phyloP scores from a whole-genome alignment of 2,329 filamentous ascomycete genomes.

The Exophiala phaeomuriformis region DNA sequence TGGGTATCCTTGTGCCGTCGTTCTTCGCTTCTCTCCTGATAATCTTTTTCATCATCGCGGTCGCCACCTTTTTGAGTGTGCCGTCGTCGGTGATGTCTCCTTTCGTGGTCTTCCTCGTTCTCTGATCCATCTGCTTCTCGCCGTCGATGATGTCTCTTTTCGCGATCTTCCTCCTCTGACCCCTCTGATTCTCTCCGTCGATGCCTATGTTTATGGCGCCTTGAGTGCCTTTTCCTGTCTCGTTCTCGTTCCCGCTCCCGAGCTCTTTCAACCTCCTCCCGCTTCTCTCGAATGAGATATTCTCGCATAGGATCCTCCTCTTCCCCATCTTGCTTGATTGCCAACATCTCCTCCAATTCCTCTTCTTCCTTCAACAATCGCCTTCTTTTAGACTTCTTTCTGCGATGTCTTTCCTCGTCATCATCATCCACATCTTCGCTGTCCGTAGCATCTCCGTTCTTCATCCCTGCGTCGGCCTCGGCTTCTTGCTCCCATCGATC shows the following conservation, averaged over 20 bases:
- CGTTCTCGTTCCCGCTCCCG: conserved; percentile 44
- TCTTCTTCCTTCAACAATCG: conserved; percentile 67
- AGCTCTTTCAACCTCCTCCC: conserved; percentile 72
- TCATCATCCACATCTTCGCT: conserved; percentile 41
- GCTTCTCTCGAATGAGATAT: conserved; percentile 83
- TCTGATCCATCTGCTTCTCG: neutral
- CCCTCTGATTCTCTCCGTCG: conserved; percentile 11
- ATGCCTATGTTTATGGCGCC: conserved; percentile 40
- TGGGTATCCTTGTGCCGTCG: neutral
- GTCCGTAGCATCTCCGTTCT: conserved; percentile 35
- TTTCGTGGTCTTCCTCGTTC: neutral
- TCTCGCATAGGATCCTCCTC: conserved; percentile 97
- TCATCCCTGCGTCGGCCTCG: conserved; percentile 29
- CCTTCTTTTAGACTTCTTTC: conserved; percentile 32
- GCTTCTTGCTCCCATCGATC: conserved; percentile 41
- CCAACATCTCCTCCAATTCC: conserved; percentile 67
- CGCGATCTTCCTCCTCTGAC: neutral
- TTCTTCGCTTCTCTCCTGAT: neutral
- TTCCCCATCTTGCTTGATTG: conserved; percentile 58
- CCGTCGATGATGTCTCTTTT: conserved; percentile 9
- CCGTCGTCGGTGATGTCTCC: neutral
- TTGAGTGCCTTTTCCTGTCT: conserved; percentile 37
- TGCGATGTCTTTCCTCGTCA: conserved; percentile 30
- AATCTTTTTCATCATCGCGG: neutral
- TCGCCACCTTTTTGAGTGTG: neutral